Conservation (phyloP, 306 rosid genomes). For the Prunus persica region Prunus_persica_NCBIv2 NC_034013.1:16079001-16079500, state of each 20-base stretch:
- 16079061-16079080: constrained; percentile 56
- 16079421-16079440: constrained; percentile 9
- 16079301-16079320: constrained; percentile 24
- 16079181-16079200: constrained; percentile 51
- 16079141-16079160: constrained; percentile 27
- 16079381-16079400: constrained; percentile 20
- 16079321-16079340: constrained; percentile 36
- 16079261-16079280: constrained; percentile 70
- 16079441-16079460: constrained; percentile 28
- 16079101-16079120: constrained; percentile 25
- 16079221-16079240: constrained; percentile 37
- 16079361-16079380: constrained; percentile 29
- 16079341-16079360: constrained; percentile 24
- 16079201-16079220: constrained; percentile 38
- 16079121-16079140: constrained; percentile 37
- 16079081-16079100: constrained; percentile 23
- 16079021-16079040: not conserved
- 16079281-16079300: constrained; percentile 52
- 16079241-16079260: constrained; percentile 48
- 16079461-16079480: constrained; percentile 15
- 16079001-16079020: constrained; percentile 10
- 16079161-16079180: constrained; percentile 58
- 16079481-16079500: not conserved
- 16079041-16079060: constrained; percentile 11
- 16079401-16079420: constrained; percentile 6